phyloP scores from a whole-genome alignment of 495 filamentous ascomycete species.

The Podospora pseudopauciseta region DNA sequence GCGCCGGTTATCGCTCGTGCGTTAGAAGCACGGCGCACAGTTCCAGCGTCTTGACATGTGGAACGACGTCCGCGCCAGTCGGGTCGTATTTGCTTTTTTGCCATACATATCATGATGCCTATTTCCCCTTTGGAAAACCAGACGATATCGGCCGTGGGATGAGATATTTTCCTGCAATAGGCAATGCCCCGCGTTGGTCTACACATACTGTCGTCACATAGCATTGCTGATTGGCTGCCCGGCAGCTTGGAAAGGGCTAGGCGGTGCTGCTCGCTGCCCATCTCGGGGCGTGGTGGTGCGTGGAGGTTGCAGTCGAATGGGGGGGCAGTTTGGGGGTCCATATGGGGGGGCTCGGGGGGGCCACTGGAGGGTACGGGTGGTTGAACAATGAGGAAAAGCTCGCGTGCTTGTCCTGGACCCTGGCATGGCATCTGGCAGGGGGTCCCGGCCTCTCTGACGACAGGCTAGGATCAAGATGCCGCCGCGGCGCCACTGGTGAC shows the following conservation, averaged over 20 bases:
- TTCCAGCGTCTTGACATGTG: constrained; percentile 10
- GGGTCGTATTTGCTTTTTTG: constrained; percentile 12
- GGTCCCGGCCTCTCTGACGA: not conserved
- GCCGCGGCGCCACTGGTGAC: not conserved
- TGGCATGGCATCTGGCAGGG: not conserved
- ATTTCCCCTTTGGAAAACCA: not conserved
- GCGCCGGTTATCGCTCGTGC: constrained; percentile 24
- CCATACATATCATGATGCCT: constrained; percentile 9
- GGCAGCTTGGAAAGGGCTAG: constrained; percentile 7
- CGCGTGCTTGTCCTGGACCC: constrained; percentile 8
- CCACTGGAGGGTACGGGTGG: no score
- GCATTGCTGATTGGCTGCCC: not conserved
- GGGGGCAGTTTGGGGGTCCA: constrained; percentile 4
- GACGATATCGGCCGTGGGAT: constrained; percentile 12
- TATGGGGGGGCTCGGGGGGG: not conserved
- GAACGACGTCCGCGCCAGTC: constrained; percentile 13
- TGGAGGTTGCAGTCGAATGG: constrained; percentile 2
- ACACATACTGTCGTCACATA: constrained; percentile 2
- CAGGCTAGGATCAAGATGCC: constrained; percentile 4
- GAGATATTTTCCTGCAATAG: constrained; percentile 8
- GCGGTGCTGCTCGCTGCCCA: constrained; percentile 3
- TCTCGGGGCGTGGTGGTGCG: constrained; percentile 2
- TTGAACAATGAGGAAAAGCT: not conserved
- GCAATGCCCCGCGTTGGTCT: constrained; percentile 5
- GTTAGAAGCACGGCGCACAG: constrained; percentile 16